Conservation (phyloP, 352 stramenopile genomes). For the Phytophthora melonis region DNA sequence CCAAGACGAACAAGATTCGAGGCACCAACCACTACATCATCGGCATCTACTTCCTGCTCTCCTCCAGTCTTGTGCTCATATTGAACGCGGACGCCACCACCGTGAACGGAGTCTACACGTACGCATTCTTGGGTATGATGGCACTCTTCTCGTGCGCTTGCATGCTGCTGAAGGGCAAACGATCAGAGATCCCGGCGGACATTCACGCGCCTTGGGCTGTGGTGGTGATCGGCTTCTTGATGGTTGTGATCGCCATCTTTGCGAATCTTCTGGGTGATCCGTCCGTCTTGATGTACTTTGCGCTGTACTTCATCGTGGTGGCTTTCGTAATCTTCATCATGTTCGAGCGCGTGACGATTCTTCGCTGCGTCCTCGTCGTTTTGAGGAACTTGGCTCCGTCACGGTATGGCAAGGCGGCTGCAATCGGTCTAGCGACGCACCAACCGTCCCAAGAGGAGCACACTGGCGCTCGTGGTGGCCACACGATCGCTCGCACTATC, state of each 20-base stretch:
- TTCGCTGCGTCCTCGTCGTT: constrained; percentile 45
- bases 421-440: constrained; percentile 13
- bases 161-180: constrained; percentile 89
- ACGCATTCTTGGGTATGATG: constrained; percentile 89
- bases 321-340: constrained; percentile 57
- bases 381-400: constrained; percentile 50
- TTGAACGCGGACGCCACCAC: constrained; percentile 77
- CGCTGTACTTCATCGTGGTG: constrained; percentile 63
- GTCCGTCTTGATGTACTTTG: constrained; percentile 61
- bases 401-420: constrained; percentile 27
- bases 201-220: constrained; percentile 62
- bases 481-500: constrained; percentile 57
- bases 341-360: constrained; percentile 59
- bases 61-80: constrained; percentile 71
- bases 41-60: constrained; percentile 68
- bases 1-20: constrained; percentile 57
- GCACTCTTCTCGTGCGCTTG: constrained; percentile 82
- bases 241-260: constrained; percentile 62
- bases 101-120: constrained; percentile 87
- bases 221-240: constrained; percentile 44
- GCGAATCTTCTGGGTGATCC: constrained; percentile 57
- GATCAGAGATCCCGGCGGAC: constrained; percentile 73
- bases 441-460: constrained; percentile 28
- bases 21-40: constrained; percentile 83
- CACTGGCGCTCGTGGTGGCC: constrained; percentile 54